A percentile compares a stretch with the other conserved stretches of the same genome.
These are phyloP conservation scores for Vanrija sp. DNA, from an alignment of 1,284 basidiomycete genomes.

Conservation along the genomic window DNA sequence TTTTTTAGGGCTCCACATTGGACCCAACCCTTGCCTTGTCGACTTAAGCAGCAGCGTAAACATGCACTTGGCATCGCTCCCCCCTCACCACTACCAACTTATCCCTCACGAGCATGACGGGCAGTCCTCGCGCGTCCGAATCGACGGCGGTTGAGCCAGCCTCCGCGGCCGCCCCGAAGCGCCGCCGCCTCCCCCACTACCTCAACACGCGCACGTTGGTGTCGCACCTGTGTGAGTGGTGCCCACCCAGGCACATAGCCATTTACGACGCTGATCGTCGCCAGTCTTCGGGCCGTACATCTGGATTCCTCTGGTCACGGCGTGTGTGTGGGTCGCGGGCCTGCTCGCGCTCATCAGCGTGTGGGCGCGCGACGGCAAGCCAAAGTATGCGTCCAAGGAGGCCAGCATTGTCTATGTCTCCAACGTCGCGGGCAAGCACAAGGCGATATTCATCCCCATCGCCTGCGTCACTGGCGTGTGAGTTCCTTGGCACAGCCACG, in stretches of 20 bases:
- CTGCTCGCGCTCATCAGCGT: constrained; percentile 44
- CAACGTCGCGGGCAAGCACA: constrained; percentile 50
- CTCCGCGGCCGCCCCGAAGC: too few relatives aligned
- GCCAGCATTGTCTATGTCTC: constrained; percentile 51
- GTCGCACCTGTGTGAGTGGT: constrained; percentile 38
- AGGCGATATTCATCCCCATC: constrained; percentile 48
- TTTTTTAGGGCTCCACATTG: too few relatives aligned
- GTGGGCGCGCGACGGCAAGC: constrained; percentile 47
- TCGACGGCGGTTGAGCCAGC: not conserved
- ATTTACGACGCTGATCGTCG: not conserved
- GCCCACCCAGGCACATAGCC: too few relatives aligned
- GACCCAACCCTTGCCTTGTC: too few relatives aligned
- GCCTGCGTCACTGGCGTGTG: constrained; percentile 28
- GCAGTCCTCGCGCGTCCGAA: too few relatives aligned
- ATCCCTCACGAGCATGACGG: too few relatives aligned
- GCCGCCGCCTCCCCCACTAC: constrained; percentile 15
- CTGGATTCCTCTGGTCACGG: constrained; percentile 37
- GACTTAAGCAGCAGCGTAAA: too few relatives aligned
- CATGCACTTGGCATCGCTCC: too few relatives aligned
- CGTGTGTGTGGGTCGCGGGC: constrained; percentile 39
- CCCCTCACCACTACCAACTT: too few relatives aligned
- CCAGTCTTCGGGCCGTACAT: constrained; percentile 48
- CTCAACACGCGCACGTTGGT: constrained; percentile 37
- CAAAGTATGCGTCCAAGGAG: constrained; percentile 43
- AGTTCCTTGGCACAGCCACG: constrained; percentile 3